phyloP scores from a whole-genome alignment of 495 filamentous ascomycete species.

The Penicillium turbatum region DNA sequence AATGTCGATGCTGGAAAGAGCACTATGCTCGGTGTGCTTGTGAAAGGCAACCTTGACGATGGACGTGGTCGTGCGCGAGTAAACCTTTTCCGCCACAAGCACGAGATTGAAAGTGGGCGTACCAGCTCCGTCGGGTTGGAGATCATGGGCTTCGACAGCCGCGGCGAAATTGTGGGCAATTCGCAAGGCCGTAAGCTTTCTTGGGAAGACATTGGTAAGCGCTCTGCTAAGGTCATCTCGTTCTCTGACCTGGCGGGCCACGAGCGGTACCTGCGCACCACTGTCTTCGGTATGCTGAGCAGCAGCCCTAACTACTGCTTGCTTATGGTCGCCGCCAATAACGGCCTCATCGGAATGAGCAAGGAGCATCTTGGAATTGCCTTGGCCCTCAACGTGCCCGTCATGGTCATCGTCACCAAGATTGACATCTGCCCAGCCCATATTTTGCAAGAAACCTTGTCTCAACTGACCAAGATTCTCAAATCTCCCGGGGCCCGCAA shows the following conservation, averaged over 20 bases:
- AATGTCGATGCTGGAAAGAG: constrained; percentile 98
- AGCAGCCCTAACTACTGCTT: constrained; percentile 97
- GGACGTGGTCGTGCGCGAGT: constrained; percentile 90
- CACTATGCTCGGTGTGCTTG: constrained; percentile 93
- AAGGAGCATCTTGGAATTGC: constrained; percentile 97
- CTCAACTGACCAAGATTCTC: constrained; percentile 85
- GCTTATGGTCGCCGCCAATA: constrained; percentile 98
- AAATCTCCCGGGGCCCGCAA: constrained; percentile 92
- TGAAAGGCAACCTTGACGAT: constrained; percentile 94
- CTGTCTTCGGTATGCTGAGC: constrained; percentile 90
- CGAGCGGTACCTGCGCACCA: constrained; percentile 91
- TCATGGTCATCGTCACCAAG: constrained; percentile 98
- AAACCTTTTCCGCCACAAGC: constrained; percentile 96
- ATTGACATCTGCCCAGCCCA: constrained; percentile 98
- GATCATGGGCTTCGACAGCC: constrained; percentile 95
- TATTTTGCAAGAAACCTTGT: constrained; percentile 88
- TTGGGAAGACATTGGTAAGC: constrained; percentile 97
- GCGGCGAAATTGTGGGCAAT: constrained; percentile 77
- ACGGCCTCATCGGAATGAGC: constrained; percentile 95
- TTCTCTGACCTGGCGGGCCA: constrained; percentile 96
- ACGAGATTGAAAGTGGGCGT: constrained; percentile 91
- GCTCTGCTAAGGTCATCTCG: constrained; percentile 90
- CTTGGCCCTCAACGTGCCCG: constrained; percentile 88
- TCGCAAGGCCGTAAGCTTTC: constrained; percentile 83
- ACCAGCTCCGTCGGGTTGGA: constrained; percentile 98